Evolutionary conservation across 495 filamentous ascomycete genomes (phyloP).

Genomic region (Podospora tetraspora): DNA sequence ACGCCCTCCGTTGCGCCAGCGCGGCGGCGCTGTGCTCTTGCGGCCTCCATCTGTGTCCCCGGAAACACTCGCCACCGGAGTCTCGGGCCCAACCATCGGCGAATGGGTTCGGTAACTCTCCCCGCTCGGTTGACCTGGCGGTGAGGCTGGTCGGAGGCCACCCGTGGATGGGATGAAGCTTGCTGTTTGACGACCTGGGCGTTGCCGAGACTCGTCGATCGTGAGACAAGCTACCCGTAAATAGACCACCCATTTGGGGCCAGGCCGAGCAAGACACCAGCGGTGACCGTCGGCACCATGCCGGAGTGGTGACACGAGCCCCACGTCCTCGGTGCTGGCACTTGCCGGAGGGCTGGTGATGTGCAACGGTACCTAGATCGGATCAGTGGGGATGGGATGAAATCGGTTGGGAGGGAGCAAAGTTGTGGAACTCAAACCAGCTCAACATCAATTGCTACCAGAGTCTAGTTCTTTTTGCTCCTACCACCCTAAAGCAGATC

Average conservation of each 20-base stretch:
- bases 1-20: background rate
- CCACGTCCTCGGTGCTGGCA: background rate
- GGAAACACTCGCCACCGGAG: background rate
- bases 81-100: background rate
- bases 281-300: background rate
- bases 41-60: background rate
- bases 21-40: background rate
- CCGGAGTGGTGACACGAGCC: background rate
- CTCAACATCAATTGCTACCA: background rate
- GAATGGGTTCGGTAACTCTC: background rate
- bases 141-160: background rate
- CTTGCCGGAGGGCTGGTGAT: background rate
- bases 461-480: background rate
- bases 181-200: background rate
- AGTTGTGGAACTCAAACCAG: background rate
- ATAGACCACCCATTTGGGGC: background rate
- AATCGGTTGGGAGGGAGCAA: background rate
- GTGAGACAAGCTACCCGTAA: background rate
- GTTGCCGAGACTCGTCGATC: background rate
- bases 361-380: background rate
- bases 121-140: background rate
- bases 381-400: background rate
- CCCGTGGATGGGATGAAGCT: background rate
- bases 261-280: background rate
- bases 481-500: slow-evolving; percentile 19